Percentiles rank a stretch among this genome's conserved stretches.
Evolutionary conservation across 2,329 filamentous ascomycete species (phyloP).

Genomic region (Cercospora sesami): DNA sequence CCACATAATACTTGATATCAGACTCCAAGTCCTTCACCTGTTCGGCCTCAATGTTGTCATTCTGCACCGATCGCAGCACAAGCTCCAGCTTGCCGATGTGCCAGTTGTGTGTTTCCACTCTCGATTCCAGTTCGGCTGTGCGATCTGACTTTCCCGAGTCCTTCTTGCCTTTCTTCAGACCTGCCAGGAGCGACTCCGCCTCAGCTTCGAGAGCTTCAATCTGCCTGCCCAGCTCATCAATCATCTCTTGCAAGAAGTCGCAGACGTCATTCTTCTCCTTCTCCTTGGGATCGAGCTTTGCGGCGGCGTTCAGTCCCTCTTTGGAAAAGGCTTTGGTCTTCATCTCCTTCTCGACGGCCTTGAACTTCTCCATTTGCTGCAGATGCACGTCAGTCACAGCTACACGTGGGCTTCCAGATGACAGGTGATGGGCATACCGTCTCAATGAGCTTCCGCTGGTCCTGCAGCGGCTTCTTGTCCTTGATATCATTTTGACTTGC

Average conservation of each 20-base stretch:
- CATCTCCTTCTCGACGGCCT: slow-evolving; percentile 99
- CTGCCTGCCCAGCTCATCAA: slow-evolving; percentile 90
- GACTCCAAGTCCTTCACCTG: slow-evolving; percentile 88
- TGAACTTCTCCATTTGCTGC: slow-evolving; percentile 99
- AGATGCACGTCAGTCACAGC: slow-evolving; percentile 25
- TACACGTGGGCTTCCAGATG: not conserved
- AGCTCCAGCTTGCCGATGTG: slow-evolving; percentile 91
- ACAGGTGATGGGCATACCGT: slow-evolving; percentile 63
- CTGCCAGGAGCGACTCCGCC: slow-evolving; percentile 78
- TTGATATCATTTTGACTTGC: slow-evolving; percentile 98
- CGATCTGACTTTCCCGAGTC: slow-evolving; percentile 85
- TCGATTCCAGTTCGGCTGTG: slow-evolving; percentile 78
- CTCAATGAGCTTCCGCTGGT: slow-evolving; percentile 94
- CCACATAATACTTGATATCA: slow-evolving; percentile 90
- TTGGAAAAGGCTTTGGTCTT: slow-evolving; percentile 99
- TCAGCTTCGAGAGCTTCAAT: slow-evolving; percentile 93
- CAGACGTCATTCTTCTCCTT: slow-evolving; percentile 86
- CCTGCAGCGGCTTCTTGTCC: slow-evolving; percentile 92
- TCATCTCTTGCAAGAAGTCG: slow-evolving; percentile 82
- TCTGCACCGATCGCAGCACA: slow-evolving; percentile 84
- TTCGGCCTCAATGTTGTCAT: slow-evolving; percentile 83
- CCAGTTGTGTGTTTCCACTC: slow-evolving; percentile 93
- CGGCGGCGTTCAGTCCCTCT: slow-evolving; percentile 87
- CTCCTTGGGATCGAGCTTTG: slow-evolving; percentile 95
- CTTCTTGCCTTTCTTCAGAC: slow-evolving; percentile 93